A percentile compares a stretch with the other conserved stretches of the same genome.
Evolutionary conservation across 495 filamentous ascomycete species (phyloP).

Genomic region (Daldinia caldariorum): DNA sequence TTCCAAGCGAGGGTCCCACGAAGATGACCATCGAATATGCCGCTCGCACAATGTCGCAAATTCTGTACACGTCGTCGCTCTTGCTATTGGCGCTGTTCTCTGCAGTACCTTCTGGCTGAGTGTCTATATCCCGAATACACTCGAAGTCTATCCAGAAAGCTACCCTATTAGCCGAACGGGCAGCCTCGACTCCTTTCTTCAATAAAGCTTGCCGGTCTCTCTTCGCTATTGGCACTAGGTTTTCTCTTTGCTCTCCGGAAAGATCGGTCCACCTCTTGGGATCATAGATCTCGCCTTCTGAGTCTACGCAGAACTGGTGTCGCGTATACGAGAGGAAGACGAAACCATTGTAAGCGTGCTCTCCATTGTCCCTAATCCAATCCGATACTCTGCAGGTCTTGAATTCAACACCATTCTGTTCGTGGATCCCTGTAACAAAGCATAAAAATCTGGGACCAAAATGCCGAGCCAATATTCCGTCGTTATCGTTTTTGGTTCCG

Average conservation of each 20-base stretch:
- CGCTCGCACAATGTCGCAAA: not conserved
- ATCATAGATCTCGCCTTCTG: not conserved
- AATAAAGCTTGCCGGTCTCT: not conserved
- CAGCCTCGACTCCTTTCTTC: not conserved
- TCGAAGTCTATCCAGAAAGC: conserved; percentile 4
- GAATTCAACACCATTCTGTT: not conserved
- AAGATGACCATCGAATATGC: not conserved
- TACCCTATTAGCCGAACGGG: not conserved
- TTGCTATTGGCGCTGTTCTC: not conserved
- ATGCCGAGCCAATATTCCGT: not conserved
- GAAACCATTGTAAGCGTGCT: not conserved
- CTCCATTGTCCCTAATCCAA: not conserved
- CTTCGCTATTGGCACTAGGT: not conserved
- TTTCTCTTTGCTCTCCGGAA: not conserved
- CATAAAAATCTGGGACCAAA: not conserved
- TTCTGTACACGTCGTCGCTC: conserved; percentile 1
- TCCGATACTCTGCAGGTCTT: not conserved
- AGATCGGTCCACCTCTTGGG: not conserved
- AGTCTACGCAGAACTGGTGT: conserved; percentile 1
- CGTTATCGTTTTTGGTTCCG: not conserved
- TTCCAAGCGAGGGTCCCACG: not conserved
- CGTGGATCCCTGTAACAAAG: not conserved
- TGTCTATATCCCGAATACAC: not conserved
- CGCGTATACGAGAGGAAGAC: not conserved
- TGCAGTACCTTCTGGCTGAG: not conserved